A percentile compares a stretch with the other conserved stretches of the same genome.
These are phyloP conservation scores for Talaromyces sp. DNA, from an alignment of 2,329 filamentous ascomycete species.

Conservation along the genomic window DNA sequence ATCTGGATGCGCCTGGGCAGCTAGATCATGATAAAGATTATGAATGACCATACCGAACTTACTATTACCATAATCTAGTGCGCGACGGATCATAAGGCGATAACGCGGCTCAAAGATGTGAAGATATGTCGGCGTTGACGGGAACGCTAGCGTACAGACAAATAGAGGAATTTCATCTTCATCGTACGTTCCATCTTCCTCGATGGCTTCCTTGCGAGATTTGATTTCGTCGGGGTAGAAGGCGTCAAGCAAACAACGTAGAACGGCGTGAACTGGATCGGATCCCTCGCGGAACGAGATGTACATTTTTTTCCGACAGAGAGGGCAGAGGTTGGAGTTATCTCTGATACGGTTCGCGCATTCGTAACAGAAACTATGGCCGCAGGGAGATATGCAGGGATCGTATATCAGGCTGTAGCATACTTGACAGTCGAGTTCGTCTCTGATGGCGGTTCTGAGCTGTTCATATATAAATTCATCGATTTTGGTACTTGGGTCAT, in stretches of 20 bases:
- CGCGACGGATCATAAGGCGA: constrained; percentile 80
- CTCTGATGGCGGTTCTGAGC: constrained; percentile 60
- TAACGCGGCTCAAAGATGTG: constrained; percentile 94
- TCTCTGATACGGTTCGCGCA: constrained; percentile 75
- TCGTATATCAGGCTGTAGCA: constrained; percentile 80
- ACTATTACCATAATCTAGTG: constrained; percentile 63
- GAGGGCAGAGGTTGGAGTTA: constrained; percentile 73
- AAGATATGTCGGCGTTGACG: constrained; percentile 77
- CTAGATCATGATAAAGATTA: constrained; percentile 49
- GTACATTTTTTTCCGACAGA: constrained; percentile 67
- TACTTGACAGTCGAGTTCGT: constrained; percentile 82
- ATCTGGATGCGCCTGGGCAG: constrained; percentile 45
- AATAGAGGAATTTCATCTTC: constrained; percentile 68
- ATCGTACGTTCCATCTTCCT: constrained; percentile 55
- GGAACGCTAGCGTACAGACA: constrained; percentile 77
- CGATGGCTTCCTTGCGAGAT: constrained; percentile 53
- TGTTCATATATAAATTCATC: constrained; percentile 54
- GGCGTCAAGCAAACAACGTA: constrained; percentile 61
- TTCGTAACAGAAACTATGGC: constrained; percentile 81
- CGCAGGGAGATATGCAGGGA: constrained; percentile 78
- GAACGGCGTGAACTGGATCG: constrained; percentile 59
- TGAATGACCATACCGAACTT: constrained; percentile 85
- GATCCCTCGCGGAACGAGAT: constrained; percentile 49
- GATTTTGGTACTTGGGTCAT: not conserved
- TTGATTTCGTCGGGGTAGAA: constrained; percentile 68